phyloP scores from a whole-genome alignment of 495 filamentous ascomycete species.

The Evansstolkia leycettana region DNA sequence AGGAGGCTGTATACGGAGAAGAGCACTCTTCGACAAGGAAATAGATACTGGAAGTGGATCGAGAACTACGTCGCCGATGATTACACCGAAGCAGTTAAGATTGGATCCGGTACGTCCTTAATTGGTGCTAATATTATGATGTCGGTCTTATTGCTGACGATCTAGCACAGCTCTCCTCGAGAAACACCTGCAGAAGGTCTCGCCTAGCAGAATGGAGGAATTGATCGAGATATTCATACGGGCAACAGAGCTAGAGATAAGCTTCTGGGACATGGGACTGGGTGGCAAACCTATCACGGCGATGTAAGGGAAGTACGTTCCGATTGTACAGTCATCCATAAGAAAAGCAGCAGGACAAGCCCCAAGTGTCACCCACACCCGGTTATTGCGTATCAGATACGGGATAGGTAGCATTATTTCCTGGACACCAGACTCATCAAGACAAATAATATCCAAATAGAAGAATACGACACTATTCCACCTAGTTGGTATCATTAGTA shows the following conservation, averaged over 20 bases:
- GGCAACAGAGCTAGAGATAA: constrained; percentile 81
- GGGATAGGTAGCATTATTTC: too few relatives aligned
- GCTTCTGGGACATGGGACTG: constrained; percentile 78
- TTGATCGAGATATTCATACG: constrained; percentile 73
- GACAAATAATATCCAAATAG: too few relatives aligned
- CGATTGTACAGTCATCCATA: too few relatives aligned
- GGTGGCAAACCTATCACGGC: constrained; percentile 14
- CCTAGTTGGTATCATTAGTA: too few relatives aligned
- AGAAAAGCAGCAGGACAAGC: too few relatives aligned
- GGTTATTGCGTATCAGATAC: too few relatives aligned
- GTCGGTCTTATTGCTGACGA: constrained; percentile 9
- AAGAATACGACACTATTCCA: too few relatives aligned
- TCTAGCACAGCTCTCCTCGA: constrained; percentile 52
- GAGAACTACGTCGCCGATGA: constrained; percentile 72
- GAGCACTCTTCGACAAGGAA: constrained; percentile 46
- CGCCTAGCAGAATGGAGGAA: constrained; percentile 64
- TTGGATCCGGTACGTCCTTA: constrained; percentile 47
- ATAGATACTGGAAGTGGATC: constrained; percentile 86
- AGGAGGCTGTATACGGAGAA: constrained; percentile 46
- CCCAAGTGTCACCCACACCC: too few relatives aligned
- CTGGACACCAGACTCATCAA: too few relatives aligned
- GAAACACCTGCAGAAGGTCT: constrained; percentile 54
- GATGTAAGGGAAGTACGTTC: too few relatives aligned
- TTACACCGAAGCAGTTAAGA: constrained; percentile 54
- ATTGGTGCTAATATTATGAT: constrained; percentile 2